These are phyloP conservation scores for Aspergillus cavernicola DNA, from an alignment of 495 filamentous ascomycete species.

Conservation along the genomic window DNA sequence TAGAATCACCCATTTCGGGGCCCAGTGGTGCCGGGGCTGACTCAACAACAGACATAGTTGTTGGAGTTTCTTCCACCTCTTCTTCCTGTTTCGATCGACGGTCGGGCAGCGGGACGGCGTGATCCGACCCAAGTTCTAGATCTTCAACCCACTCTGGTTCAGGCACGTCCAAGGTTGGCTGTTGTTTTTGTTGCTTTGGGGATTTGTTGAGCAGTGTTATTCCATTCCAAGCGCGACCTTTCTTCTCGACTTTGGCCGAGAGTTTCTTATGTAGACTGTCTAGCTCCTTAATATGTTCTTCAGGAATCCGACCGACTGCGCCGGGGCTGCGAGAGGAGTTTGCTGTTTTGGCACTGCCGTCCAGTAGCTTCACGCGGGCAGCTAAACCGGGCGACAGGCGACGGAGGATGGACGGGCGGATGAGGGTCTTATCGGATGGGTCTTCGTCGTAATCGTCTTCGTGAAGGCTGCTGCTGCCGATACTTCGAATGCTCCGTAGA, in stretches of 20 bases:
- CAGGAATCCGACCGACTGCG: constrained; percentile 66
- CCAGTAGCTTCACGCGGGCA: constrained; percentile 70
- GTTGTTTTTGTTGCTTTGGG: constrained; percentile 14
- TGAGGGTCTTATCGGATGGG: constrained; percentile 27
- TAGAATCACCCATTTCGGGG: constrained; percentile 11
- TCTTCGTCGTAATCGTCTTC: constrained; percentile 31
- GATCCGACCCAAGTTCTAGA: constrained; percentile 1
- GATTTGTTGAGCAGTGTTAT: constrained; percentile 13
- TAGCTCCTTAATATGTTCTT: constrained; percentile 66
- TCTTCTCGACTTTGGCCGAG: constrained; percentile 54
- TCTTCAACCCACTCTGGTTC: constrained; percentile 11
- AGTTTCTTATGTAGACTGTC: constrained; percentile 58
- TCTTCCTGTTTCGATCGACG: constrained; percentile 1
- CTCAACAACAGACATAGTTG: constrained; percentile 35
- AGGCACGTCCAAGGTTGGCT: constrained; percentile 15
- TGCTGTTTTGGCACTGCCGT: constrained; percentile 50
- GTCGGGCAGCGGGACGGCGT: constrained; percentile 3
- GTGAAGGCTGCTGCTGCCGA: constrained; percentile 34
- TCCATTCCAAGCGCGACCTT: constrained; percentile 63
- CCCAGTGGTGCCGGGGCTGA: constrained; percentile 23
- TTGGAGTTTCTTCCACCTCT: constrained; percentile 12
- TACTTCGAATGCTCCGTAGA: constrained; percentile 39
- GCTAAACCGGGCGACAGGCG: constrained; percentile 66
- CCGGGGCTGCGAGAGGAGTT: constrained; percentile 38
- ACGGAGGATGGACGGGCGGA: constrained; percentile 38